Evolutionary conservation across 23 red algal species (phyloP), one percentile per base, ranked within the genome.

Genomic region (Cyanidiococcus yangmingshanensis): DNA sequence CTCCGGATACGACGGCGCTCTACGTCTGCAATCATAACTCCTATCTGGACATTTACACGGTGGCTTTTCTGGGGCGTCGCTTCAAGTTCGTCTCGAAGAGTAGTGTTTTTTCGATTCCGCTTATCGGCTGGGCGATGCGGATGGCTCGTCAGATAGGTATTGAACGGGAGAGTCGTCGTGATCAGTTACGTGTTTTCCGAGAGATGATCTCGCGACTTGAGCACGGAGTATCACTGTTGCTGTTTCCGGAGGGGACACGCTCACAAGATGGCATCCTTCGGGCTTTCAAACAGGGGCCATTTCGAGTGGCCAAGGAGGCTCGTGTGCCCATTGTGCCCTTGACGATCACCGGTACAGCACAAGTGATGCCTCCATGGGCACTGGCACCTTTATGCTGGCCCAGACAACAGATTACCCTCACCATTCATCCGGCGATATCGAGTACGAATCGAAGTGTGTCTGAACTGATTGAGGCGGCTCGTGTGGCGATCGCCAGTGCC

Each of bases 191-290:
- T 37, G 80, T 87, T 1, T 97, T 84, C 75, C 87, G 82, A 2
- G 85, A 76, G 37, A 97, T 97, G 85, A 41, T 97, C 16, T 2
- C 57, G 50, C 76, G 76, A 1, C 26, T 97, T 15, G 37, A 75
- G 0, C 76, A 77, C n/a, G 88, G 93, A 21, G 50, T 84, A n/a
- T 91, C 88, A 33, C 67, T 97, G 37, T 87, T 90, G 12, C 75
- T 97, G 0, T 97, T 89, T 57, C 93, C 93, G 2, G 93, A 97
- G 82, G 93, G 93, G 24, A 97, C 93, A 17, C 88, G 93, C 75
- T 83, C 58, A 37, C 38, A 24, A 67, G 68, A 71, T 77, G 93
- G 38, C 75, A 82, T 78, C 29, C 24, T 97, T 25, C 76, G 85
- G 41, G 68, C 74, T 3, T 97, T 97, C 76, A 76, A 83, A 80